These are phyloP conservation scores for Knoxdaviesia proteae DNA, from an alignment of 2,329 filamentous ascomycete genomes.

Conservation along the genomic window DNA sequence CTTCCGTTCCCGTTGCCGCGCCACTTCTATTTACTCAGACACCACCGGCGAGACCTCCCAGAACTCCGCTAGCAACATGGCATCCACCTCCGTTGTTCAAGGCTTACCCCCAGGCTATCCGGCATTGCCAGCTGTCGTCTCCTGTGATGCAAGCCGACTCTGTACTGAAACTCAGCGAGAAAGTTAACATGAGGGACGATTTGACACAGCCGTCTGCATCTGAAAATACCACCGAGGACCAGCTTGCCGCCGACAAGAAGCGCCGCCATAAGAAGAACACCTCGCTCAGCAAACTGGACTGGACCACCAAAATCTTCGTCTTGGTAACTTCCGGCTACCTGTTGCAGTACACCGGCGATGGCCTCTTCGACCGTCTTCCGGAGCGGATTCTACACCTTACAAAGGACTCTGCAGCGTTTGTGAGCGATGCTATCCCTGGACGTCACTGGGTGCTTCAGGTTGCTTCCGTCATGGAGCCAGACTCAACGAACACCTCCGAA, in stretches of 20 bases:
- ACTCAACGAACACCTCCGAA: conserved; percentile 15
- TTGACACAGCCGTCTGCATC: conserved; percentile 6
- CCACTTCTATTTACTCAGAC: too few relatives aligned
- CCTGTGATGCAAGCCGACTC: conserved; percentile 48
- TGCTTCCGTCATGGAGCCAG: conserved; percentile 36
- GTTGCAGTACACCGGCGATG: conserved; percentile 53
- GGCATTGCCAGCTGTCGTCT: conserved; percentile 48
- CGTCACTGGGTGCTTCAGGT: conserved; percentile 65
- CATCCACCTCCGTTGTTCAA: conserved; percentile 63
- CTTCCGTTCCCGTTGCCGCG: too few relatives aligned
- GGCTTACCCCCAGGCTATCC: conserved; percentile 67
- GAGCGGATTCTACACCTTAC: conserved; percentile 54
- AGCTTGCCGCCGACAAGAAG: conserved; percentile 9
- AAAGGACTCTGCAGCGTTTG: conserved; percentile 61
- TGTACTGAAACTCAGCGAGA: conserved; percentile 40
- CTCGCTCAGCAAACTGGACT: conserved; percentile 30
- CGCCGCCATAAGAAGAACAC: conserved; percentile 25
- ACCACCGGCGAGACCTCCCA: neutral
- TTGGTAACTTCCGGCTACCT: conserved; percentile 51
- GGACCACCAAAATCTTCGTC: conserved; percentile 53
- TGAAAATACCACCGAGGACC: neutral
- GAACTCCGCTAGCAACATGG: conserved; percentile 24
- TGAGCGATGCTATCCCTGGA: conserved; percentile 59
- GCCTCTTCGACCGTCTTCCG: conserved; percentile 47
- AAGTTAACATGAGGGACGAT: conserved; percentile 18